These are phyloP conservation scores for Yamadazyma friedrichii DNA, from an alignment of 1,139 yeast genomes.

Conservation along the genomic window DNA sequence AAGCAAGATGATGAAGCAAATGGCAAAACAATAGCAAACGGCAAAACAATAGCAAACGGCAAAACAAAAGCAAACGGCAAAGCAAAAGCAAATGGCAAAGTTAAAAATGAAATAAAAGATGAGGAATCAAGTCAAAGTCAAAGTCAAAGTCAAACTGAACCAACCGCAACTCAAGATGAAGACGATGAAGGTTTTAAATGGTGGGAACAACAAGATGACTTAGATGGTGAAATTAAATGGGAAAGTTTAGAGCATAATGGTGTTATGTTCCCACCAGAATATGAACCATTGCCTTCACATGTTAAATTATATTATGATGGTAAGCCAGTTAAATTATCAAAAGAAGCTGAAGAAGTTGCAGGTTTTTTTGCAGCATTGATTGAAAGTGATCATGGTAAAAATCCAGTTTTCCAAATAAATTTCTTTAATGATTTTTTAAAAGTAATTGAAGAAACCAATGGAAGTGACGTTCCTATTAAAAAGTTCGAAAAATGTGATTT, in stretches of 20 bases:
- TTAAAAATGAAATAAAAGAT: conserved; percentile 1
- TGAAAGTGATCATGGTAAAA: conserved; percentile 84
- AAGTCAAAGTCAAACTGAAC: conserved; percentile 1
- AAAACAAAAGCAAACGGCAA: neutral
- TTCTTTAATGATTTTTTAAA: conserved; percentile 76
- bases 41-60: conserved; percentile 4
- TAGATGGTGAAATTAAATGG: conserved; percentile 83
- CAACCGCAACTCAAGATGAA: conserved; percentile 40
- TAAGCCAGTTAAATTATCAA: conserved; percentile 68
- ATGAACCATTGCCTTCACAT: conserved; percentile 80
- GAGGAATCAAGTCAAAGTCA: conserved; percentile 1
- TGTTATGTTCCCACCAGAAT: conserved; percentile 89
- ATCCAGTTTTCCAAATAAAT: conserved; percentile 82
- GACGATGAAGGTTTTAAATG: conserved; percentile 69
- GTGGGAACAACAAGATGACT: conserved; percentile 80
- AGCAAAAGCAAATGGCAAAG: neutral
- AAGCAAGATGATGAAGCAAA: neutral
- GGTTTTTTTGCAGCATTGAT: conserved; percentile 90
- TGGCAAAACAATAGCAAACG: conserved; percentile 4
- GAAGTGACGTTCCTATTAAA: conserved; percentile 54
- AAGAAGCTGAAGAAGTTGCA: conserved; percentile 92
- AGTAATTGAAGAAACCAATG: conserved; percentile 70
- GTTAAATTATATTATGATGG: conserved; percentile 78
- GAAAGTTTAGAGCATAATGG: conserved; percentile 83
- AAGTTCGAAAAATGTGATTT: conserved; percentile 78